phyloP scores from a whole-genome alignment of 495 filamentous ascomycete species.

The Amorphotheca resinae region DNA sequence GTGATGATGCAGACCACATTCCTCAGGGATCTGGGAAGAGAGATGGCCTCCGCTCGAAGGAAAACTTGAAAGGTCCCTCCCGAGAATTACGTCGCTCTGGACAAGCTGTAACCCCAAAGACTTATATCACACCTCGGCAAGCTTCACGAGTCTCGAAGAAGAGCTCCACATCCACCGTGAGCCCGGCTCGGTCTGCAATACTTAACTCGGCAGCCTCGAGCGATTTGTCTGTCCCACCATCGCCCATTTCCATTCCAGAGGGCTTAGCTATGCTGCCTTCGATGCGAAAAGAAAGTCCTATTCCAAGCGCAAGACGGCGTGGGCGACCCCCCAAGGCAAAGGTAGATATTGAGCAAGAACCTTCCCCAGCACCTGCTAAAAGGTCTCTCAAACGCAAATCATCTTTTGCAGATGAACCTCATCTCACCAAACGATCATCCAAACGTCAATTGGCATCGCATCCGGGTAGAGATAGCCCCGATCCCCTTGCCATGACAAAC shows the following conservation, averaged over 20 bases:
- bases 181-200: neutral
- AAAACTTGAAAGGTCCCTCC: constrained; percentile 7
- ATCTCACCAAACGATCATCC: constrained; percentile 4
- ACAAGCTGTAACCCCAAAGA: neutral
- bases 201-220: neutral
- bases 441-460: constrained; percentile 7
- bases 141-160: neutral
- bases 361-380: constrained; percentile 1
- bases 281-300: neutral
- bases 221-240: neutral
- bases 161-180: neutral
- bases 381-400: constrained; percentile 8
- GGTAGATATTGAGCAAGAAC: neutral
- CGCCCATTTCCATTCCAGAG: neutral
- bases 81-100: neutral
- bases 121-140: neutral
- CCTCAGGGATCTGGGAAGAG: no score
- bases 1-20: neutral
- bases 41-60: constrained; percentile 2
- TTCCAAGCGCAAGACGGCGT: neutral
- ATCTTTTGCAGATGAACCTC: neutral
- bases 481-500: constrained; percentile 5
- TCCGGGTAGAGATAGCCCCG: constrained; percentile 4
- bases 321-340: neutral
- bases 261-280: neutral